These are phyloP conservation scores for Magnaporthiopsis incrustans DNA, from an alignment of 2,329 filamentous ascomycete species.

Conservation along the genomic window DNA sequence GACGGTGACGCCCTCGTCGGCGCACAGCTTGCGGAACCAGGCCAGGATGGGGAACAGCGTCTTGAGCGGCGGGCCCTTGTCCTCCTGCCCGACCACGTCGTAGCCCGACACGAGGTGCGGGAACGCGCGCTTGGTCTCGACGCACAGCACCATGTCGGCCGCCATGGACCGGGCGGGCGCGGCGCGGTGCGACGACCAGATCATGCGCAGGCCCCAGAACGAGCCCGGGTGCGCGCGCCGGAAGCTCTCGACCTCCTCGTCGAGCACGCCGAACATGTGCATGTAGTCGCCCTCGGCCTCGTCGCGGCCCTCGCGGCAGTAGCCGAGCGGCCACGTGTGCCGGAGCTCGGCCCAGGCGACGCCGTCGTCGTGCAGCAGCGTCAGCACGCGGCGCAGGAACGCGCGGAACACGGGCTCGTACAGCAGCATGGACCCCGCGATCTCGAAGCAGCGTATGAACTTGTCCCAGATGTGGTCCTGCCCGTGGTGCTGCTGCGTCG, in stretches of 20 bases:
- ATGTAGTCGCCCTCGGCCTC: slow-evolving; percentile 58
- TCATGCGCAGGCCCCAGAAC: slow-evolving; percentile 81
- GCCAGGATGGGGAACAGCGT: slow-evolving; percentile 79
- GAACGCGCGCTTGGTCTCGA: slow-evolving; percentile 69
- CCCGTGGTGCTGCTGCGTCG: slow-evolving; percentile 72
- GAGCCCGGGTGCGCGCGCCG: slow-evolving; percentile 55
- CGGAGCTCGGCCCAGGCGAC: slow-evolving; percentile 77
- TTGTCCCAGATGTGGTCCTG: slow-evolving; percentile 79
- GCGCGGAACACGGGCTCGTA: slow-evolving; percentile 85
- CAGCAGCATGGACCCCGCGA: slow-evolving; percentile 67
- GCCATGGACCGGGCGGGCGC: slow-evolving; percentile 58
- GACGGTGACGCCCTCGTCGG: slow-evolving; percentile 67
- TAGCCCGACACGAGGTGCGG: slow-evolving; percentile 79
- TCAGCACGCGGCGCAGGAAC: slow-evolving; percentile 66
- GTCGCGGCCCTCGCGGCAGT: slow-evolving; percentile 57
- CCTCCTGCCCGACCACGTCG: slow-evolving; percentile 85
- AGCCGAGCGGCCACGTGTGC: slow-evolving; percentile 65
- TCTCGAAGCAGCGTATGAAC: slow-evolving; percentile 66
- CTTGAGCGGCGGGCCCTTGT: slow-evolving; percentile 64
- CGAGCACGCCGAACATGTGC: slow-evolving; percentile 63
- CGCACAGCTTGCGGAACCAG: slow-evolving; percentile 86
- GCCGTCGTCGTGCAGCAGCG: slow-evolving; percentile 68
- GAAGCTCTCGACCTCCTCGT: slow-evolving; percentile 73
- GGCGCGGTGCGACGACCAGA: slow-evolving; percentile 70
- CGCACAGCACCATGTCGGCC: slow-evolving; percentile 80